phyloP scores from a whole-genome alignment of 1,284 basidiomycete genomes.

The Puccinia triticina region DNA sequence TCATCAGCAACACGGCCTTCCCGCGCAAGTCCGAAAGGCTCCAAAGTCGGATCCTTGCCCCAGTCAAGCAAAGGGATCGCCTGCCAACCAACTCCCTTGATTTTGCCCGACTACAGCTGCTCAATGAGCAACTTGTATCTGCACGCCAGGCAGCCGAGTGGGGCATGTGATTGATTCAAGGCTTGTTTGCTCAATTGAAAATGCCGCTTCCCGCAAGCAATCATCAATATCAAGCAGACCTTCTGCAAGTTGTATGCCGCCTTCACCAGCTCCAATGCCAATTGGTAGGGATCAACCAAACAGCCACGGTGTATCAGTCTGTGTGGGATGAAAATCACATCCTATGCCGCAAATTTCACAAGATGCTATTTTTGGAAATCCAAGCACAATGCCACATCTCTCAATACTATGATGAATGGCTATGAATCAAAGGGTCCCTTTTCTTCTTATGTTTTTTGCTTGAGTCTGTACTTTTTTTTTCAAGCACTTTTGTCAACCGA shows the following conservation, averaged over 20 bases:
- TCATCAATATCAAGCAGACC: neutral
- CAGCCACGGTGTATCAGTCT: neutral
- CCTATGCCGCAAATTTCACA: neutral
- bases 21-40: conserved; percentile 54
- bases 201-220: neutral
- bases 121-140: conserved; percentile 53
- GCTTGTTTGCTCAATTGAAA: neutral
- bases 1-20: conserved; percentile 64
- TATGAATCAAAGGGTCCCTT: too few relatives aligned
- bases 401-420: neutral
- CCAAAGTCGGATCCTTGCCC: conserved; percentile 59
- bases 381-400: neutral
- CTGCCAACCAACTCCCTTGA: conserved; percentile 57
- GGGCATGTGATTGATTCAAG: neutral
- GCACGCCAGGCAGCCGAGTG: neutral
- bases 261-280: neutral
- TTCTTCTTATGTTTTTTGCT: too few relatives aligned
- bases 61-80: conserved; percentile 61
- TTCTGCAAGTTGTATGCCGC: neutral
- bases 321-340: neutral
- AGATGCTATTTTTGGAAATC: neutral
- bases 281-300: neutral
- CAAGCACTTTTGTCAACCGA: too few relatives aligned
- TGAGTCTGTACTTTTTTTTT: too few relatives aligned
- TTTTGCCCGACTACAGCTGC: conserved; percentile 54